Base-by-base conservation (phyloP, 306 rosid species). In the Cucurbita moschata region DNA sequence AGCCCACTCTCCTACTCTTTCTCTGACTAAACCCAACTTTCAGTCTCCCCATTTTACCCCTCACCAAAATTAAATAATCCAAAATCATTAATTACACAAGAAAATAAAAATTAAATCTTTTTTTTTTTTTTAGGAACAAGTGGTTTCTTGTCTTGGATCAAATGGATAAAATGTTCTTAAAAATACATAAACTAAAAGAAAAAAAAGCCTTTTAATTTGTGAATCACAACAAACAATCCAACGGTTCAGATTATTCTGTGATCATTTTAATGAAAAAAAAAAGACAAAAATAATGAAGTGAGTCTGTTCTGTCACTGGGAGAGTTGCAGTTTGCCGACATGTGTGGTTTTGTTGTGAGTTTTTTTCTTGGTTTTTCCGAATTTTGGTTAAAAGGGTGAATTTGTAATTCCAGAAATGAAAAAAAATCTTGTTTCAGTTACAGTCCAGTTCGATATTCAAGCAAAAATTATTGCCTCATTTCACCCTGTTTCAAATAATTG, bases 321-420 rank as follows among this genome's bases (percentile, higher is more conserved):
- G 46, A 61, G 50, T 21, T 67, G 60, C 73, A 68, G 4, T 57
- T 79, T 76, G 79, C 85, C 87, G 80, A 84, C 84, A 75, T 73
- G 74, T 80, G 75, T 79, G 77, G 59, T 55, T 69, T 56, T 37
- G 1, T 61, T 47, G 8, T 13, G 12, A 74, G 38, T 79, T 55
- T 40, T 18, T 18, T 80, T 54, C 67, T 82, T 81, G 80, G 81
- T 30, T 60, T 76, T 84, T 84, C 83, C 80, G 81, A 87, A 80
- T 67, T 70, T 47, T 7, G 6, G 1, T 8, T 18, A 5, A 4
- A 26, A 55, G 83, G 86, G 77, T 76, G 50, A 62, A 76, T 66
- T 61, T 49, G 90, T 82, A 75, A 83, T 13, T 69, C 23, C 9
- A 12, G 8, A 42, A 42, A 42, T 42, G 9, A 44, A 37, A 38